phyloP scores from a whole-genome alignment of 208 protist genomes.

The Trypanosoma scelopori region DNA sequence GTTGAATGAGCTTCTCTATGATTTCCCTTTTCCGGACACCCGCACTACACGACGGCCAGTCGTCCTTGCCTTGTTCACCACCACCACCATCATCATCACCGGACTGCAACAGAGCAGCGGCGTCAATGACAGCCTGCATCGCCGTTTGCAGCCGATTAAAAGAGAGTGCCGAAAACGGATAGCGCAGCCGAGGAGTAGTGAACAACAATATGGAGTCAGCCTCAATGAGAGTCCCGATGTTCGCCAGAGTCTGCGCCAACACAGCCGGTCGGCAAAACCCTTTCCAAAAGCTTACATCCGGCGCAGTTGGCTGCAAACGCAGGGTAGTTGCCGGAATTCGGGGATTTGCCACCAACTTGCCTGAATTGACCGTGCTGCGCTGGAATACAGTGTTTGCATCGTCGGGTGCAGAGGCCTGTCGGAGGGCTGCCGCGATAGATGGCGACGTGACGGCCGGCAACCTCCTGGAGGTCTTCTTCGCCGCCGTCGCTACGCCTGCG shows the following conservation, averaged over 20 bases:
- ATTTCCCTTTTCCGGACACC: slow-evolving; percentile 8
- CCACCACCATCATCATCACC: background rate
- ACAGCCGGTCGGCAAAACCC: slow-evolving; percentile 18
- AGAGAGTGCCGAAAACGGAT: slow-evolving; percentile 25
- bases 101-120: background rate
- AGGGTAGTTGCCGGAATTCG: background rate
- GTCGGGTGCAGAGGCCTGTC: slow-evolving; percentile 1
- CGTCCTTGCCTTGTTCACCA: background rate
- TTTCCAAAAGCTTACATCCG: slow-evolving; percentile 26
- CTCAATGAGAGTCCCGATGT: slow-evolving; percentile 28
- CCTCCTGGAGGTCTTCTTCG: slow-evolving; percentile 7
- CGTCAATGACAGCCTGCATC: slow-evolving; percentile 24
- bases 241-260: slow-evolving; percentile 21
- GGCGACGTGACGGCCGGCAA: slow-evolving; percentile 4
- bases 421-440: slow-evolving; percentile 5
- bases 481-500: slow-evolving; percentile 6
- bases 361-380: background rate
- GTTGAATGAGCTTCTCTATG: slow-evolving; percentile 41
- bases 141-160: slow-evolving; percentile 15
- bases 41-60: background rate
- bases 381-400: background rate
- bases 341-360: background rate
- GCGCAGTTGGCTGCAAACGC: slow-evolving; percentile 9
- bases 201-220: slow-evolving; percentile 9
- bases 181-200: background rate